Evolutionary conservation across 1,284 basidiomycete species (phyloP).

Genomic region (Sphaerobolus stellatus): DNA sequence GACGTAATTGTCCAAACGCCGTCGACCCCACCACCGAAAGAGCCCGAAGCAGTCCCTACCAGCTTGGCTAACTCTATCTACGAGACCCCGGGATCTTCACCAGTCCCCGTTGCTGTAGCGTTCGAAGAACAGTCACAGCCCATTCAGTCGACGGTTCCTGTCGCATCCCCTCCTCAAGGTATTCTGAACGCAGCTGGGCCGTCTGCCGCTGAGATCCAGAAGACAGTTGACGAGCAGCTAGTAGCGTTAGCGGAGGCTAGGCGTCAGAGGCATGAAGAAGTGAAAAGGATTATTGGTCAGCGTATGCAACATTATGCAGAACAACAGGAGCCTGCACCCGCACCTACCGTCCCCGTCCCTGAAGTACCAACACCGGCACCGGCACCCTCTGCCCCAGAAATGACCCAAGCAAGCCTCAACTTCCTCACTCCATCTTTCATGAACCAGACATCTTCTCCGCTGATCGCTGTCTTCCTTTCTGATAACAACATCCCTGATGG

Average conservation of each 20-base stretch:
- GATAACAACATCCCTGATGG: conserved; percentile 76
- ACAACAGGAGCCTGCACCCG: too few relatives aligned
- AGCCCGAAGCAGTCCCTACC: neutral
- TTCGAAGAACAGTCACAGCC: too few relatives aligned
- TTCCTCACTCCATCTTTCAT: neutral
- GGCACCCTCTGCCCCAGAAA: neutral
- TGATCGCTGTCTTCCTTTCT: conserved; percentile 58
- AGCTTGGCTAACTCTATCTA: too few relatives aligned
- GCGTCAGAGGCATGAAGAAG: neutral
- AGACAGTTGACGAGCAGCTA: neutral
- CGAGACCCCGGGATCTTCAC: too few relatives aligned
- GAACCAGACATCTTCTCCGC: conserved; percentile 2
- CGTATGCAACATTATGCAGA: too few relatives aligned
- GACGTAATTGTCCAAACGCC: neutral
- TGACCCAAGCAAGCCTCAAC: conserved; percentile 1
- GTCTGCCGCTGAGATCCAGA: neutral
- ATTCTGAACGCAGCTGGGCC: too few relatives aligned
- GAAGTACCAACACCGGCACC: neutral
- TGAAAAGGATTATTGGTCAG: too few relatives aligned
- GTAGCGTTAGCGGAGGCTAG: neutral
- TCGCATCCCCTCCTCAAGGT: too few relatives aligned
- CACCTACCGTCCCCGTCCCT: neutral
- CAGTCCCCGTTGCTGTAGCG: too few relatives aligned
- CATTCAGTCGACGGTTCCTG: too few relatives aligned
- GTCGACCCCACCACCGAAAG: neutral